Base-by-base conservation (phyloP, 305 asterid species). In the Ajuga reptans region DNA sequence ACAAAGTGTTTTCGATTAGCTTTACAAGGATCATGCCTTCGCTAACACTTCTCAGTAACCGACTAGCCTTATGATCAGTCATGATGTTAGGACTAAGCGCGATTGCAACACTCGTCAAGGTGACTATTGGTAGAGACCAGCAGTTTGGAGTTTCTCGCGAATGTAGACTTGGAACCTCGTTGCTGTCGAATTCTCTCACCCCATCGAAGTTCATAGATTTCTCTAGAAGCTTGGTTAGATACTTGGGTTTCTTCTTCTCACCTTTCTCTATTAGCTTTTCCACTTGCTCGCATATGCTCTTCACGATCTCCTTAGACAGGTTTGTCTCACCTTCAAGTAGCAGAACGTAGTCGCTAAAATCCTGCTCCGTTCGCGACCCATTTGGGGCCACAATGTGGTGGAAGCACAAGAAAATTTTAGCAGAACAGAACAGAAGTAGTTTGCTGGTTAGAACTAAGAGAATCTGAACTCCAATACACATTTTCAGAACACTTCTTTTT, bases 101-200 rank as follows among this genome's bases (percentile, higher is more conserved):
- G 4, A 72, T 12, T 1, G 81, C 79, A 0, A 78, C 75, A 58
- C 77, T 72, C 9, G 79, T 72, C 12, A 78, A 33, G 2, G 79
- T 81, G 56, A 78, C 81, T 47, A 81, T 55, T 4, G 82, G 71
- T 33, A 75, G 74, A 15, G 83, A 75, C 85, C 83, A 78, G 55
- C 85, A 74, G 16, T 65, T 68, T 0, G 31, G 6, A 0, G 77
- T 84, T 47, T 80, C 82, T 12, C 51, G 55, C 8, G 71, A 52
- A 52, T 66, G 74, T 33, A 75, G 24, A 39, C 69, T 62, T 57
- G 42, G 64, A 50, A 77, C 55, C 15, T 59, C 45, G 9, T 39
- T 51, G 8, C 56, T 71, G 65, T 81, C 80, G 18, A 72, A 79
- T 39, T 66, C 76, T 39, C 15, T 33, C 29, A 78, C 75, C 2